Evolutionary conservation across 2,329 filamentous ascomycete genomes (phyloP), one percentile per base, ranked within the genome.

Genomic region (Tolypocladium sp.): DNA sequence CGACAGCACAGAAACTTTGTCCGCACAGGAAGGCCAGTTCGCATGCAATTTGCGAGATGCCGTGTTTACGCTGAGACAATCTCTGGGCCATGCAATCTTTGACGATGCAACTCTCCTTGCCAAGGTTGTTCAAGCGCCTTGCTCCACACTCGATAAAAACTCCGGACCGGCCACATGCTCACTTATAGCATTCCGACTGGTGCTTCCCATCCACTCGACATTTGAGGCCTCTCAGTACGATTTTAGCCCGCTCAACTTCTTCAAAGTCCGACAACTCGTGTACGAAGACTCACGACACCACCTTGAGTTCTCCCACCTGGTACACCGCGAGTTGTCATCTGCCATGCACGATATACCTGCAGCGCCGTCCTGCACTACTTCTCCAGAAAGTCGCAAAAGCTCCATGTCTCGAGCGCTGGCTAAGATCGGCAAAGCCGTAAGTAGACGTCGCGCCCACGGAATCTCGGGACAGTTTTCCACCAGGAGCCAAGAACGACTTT

Each of bases 211-310:
- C 35, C 83, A 88, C 63, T 76, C 78, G 20, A 78, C 77, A 40
- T 70, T 82, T 10, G 73, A 74, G 2, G 79, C 79, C 27, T 73
- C 79, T 1, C 77, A 78, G 35, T 81, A 83, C 66, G 77, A 80
- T 58, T 87, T 88, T 63, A 77, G 82, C 1, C 85, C 87, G 0
- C 73, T 89, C 37, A 80, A 74, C 52, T 84, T 90, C 63, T 89
- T 90, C 74, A 85, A 83, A 63, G 76, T 82, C 9, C 85, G 86
- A 60, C 88, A 90, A 69, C 80, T 87, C 62, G 79, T 83, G 0
- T 81, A 85, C 64, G 75, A 79, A 40, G 62, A 61, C n/a, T 65
- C 63, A 3, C 52, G 60, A 0, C 81, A 84, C 63, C 79, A 85
- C 52, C 77, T 82, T 5, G 79, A 78, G 2, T 90, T 90, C 65